phyloP scores from a whole-genome alignment of 164 flowering plant species.

The Chimonanthus salicifolius region DNA sequence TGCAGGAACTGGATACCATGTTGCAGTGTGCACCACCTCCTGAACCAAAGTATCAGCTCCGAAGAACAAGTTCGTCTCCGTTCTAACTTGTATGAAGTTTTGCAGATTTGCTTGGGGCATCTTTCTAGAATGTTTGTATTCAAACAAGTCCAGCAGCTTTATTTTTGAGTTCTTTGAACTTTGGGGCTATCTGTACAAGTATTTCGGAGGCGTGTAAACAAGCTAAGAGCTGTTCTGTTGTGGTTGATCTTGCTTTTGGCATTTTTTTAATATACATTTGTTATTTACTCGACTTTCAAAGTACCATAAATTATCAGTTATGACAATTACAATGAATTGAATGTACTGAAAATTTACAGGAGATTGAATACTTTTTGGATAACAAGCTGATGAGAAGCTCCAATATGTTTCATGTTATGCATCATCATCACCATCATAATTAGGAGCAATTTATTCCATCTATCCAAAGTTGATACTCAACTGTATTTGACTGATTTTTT shows the following conservation, averaged over 20 bases:
- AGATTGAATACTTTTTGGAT: background rate
- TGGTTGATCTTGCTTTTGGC: too few relatives aligned
- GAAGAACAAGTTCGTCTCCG: conserved; percentile 55
- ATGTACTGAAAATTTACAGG: background rate
- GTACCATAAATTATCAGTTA: conserved; percentile 6
- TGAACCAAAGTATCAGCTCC: conserved; percentile 51
- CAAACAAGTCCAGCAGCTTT: too few relatives aligned
- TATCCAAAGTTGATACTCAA: background rate
- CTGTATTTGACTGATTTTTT: background rate
- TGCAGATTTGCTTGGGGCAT: conserved; percentile 15
- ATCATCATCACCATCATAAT: too few relatives aligned
- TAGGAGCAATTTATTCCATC: background rate
- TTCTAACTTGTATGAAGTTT: conserved; percentile 27
- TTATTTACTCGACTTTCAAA: background rate
- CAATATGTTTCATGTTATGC: background rate
- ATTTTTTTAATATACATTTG: too few relatives aligned
- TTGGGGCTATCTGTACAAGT: too few relatives aligned
- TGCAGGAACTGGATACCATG: conserved; percentile 50
- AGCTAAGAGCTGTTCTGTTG: too few relatives aligned
- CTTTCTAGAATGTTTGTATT: background rate
- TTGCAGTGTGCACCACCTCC: conserved; percentile 30
- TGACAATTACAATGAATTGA: background rate
- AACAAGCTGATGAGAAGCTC: background rate
- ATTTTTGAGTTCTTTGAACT: too few relatives aligned
- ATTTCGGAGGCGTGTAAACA: too few relatives aligned